Base-by-base conservation (phyloP, 164 flowering plant species). In the Dillenia suffruticosa region DNA sequence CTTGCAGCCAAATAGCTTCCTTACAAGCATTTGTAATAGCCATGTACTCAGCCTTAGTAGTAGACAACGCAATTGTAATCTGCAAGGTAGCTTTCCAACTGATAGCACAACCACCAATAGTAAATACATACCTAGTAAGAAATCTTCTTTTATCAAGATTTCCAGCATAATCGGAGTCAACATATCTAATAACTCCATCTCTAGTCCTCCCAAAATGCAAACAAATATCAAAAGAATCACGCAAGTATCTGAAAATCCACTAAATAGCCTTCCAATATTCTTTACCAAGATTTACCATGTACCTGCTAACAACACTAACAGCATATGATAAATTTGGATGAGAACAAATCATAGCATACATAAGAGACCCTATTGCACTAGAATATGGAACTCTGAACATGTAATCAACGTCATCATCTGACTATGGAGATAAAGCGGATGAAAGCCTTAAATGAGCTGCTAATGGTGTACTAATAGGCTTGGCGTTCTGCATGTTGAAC, bases 341-440 rank as follows among this genome's bases (percentile, higher is more conserved):
- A n/a, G n/a, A n/a, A n/a, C n/a, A n/a, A n/a, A n/a, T n/a, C n/a
- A n/a, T n/a, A n/a, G n/a, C 55, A 52, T 52, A 12, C 55, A 52
- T 52, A 5, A 52, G 46, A 44, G 49, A 43, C 40, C 61, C 49
- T 15, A 57, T 16, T 44, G 19, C 47, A 57, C 49, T 57, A 57
- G 61, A 9, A 57, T 57, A 57, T 43, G 15, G 61, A 14, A 43
- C 24, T 24, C 44, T 12, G 9, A 17, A 57, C 61, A 57, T 57
- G 46, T 57, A 57, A 16, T 57, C 61, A 15, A 12, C 46, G 6
- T 57, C 59, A 9, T 9, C 59, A 10, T 56, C 45, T 11, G 43
- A 19, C 16, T 56, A 44, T 2, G 59, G 59, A 24, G 26, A 24
- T 56, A 14, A 24, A 24, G 26, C 26, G 26, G 26, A 24, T 24